phyloP scores from a whole-genome alignment of 176 grass and related monocot genomes.

The Microstegium vimineum region DNA sequence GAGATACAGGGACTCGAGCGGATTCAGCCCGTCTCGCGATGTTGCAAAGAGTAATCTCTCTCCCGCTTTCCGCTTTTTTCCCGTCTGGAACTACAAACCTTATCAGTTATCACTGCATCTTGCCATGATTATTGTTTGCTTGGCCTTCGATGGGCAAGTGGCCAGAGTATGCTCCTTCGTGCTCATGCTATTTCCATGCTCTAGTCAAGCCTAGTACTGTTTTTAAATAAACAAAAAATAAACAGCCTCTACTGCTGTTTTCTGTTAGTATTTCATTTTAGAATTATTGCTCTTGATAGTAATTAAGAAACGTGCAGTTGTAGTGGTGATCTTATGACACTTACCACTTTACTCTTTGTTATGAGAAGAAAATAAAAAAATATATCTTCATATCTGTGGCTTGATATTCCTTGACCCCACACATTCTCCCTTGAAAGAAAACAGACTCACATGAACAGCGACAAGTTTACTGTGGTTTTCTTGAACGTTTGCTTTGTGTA shows the following conservation, averaged over 20 bases:
- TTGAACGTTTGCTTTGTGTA: background rate
- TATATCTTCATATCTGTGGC: background rate
- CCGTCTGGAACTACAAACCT: background rate
- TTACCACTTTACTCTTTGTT: background rate
- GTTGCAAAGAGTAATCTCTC: constrained; percentile 87
- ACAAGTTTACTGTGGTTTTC: background rate
- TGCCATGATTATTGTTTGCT: background rate
- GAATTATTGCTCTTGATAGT: background rate
- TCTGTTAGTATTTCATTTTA: background rate
- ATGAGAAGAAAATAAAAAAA: background rate
- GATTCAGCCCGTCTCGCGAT: constrained; percentile 71
- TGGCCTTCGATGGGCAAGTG: constrained; percentile 9
- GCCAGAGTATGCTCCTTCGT: background rate
- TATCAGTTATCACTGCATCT: background rate
- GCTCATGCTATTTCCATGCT: background rate
- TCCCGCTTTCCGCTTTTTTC: background rate
- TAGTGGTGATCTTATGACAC: background rate
- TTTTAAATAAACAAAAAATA: background rate
- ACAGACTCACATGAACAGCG: background rate
- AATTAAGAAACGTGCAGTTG: background rate
- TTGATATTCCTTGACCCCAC: constrained; percentile 1
- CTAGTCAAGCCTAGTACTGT: background rate
- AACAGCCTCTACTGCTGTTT: no score
- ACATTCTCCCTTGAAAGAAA: background rate
- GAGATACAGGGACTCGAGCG: constrained; percentile 80